Evolutionary conservation across 768 basidiomycete species (phyloP).

Genomic region (Fistulinella prunicolor): DNA sequence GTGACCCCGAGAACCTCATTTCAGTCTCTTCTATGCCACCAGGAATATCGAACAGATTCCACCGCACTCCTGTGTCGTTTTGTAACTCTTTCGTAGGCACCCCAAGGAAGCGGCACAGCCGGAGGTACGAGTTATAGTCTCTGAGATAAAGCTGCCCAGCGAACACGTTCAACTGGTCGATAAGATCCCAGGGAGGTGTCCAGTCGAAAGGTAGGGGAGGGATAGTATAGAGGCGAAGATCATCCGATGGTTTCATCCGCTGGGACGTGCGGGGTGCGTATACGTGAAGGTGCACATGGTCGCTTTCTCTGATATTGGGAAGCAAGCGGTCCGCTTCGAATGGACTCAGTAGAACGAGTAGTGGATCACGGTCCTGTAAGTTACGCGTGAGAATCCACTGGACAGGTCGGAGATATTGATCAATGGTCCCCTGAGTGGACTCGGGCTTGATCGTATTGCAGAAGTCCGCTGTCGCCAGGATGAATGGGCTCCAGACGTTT

Average conservation of each 20-base stretch:
- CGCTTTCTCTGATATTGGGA: conserved; percentile 33
- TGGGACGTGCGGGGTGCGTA: conserved; percentile 38
- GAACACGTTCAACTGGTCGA: too few relatives aligned
- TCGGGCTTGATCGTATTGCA: not conserved
- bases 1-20: conserved; percentile 30
- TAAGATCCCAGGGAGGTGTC: too few relatives aligned
- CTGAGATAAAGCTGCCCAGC: too few relatives aligned
- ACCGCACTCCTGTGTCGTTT: not conserved
- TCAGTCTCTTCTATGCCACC: conserved; percentile 2
- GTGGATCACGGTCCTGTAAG: not conserved
- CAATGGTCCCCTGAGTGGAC: not conserved
- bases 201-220: conserved; percentile 6
- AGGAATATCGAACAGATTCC: conserved; percentile 3
- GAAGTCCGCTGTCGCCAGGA: too few relatives aligned
- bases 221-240: conserved; percentile 13
- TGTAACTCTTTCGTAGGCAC: not conserved
- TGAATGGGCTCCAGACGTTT: too few relatives aligned
- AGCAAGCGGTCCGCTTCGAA: conserved; percentile 38
- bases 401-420: conserved; percentile 20
- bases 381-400: conserved; percentile 19
- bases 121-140: conserved; percentile 2
- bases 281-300: conserved; percentile 35
- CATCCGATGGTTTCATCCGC: conserved; percentile 36
- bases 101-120: conserved; percentile 24
- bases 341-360: conserved; percentile 10